These are phyloP conservation scores for Paramecium bursaria DNA, from an alignment of 73 alveolate genomes.

Conservation along the genomic window DNA sequence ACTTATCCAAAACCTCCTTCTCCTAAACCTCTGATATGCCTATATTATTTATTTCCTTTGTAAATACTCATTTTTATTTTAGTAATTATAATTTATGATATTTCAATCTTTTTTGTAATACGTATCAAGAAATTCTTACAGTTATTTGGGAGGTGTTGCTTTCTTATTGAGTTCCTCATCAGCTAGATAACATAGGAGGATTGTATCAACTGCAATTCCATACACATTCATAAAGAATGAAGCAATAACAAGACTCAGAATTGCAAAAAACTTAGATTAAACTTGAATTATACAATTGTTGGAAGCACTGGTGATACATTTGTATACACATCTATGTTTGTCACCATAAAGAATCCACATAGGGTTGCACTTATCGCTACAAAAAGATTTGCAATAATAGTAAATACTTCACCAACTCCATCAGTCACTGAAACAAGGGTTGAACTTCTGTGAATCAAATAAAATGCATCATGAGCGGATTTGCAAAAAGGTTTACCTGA, in stretches of 20 bases:
- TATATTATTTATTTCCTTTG: too few species aligned
- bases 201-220: not conserved
- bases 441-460: constrained; percentile 83
- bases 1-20: too few species aligned
- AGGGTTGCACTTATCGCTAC: constrained; percentile 76
- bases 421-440: constrained; percentile 79
- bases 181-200: not conserved
- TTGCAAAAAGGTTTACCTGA: constrained; percentile 88
- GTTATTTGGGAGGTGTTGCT: too few species aligned
- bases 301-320: constrained; percentile 85
- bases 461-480: constrained; percentile 92
- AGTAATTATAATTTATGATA: too few species aligned
- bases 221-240: not conserved
- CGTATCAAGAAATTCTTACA: too few species aligned
- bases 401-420: constrained; percentile 81
- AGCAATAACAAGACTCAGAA: not conserved
- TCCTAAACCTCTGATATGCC: too few species aligned
- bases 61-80: too few species aligned
- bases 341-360: constrained; percentile 83
- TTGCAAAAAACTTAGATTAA: not conserved
- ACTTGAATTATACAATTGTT: not conserved
- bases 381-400: constrained; percentile 81
- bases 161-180: constrained; percentile 13
- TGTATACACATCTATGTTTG: constrained; percentile 73
- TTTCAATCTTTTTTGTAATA: too few species aligned